Percentiles rank a stretch among this genome's conserved stretches.
Evolutionary conservation across 768 basidiomycete genomes (phyloP).

Genomic region (Phylloporus sp.): DNA sequence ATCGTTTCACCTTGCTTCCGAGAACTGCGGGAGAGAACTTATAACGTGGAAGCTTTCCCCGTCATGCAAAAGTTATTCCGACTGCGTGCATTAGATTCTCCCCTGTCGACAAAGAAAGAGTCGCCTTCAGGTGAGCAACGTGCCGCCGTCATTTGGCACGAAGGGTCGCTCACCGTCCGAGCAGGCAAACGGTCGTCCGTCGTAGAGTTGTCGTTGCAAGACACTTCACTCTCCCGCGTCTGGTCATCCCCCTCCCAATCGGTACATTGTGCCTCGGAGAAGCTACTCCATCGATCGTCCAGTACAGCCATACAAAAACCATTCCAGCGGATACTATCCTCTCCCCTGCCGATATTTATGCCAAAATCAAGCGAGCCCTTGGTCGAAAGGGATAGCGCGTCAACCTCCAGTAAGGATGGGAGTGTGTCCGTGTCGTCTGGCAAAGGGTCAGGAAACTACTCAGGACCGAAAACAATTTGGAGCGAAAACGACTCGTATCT

Average conservation of each 20-base stretch:
- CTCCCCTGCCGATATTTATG: background rate
- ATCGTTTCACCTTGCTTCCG: background rate
- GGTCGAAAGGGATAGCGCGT: background rate
- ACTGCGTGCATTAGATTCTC: background rate
- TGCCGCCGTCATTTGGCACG: background rate
- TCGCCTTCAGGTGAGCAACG: conserved; percentile 6
- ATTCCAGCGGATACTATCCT: background rate
- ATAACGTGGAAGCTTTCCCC: background rate
- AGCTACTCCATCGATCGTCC: background rate
- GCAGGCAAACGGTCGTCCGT: background rate
- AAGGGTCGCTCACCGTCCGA: background rate
- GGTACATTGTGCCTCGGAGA: background rate
- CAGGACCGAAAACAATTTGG: conserved; percentile 7
- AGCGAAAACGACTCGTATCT: conserved; percentile 17
- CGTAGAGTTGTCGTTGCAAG: background rate
- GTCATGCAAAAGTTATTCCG: background rate
- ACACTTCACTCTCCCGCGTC: background rate
- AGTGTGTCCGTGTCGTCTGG: background rate
- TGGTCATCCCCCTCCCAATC: background rate
- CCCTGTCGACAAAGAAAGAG: background rate
- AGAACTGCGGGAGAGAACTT: background rate
- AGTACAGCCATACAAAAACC: background rate
- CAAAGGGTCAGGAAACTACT: background rate
- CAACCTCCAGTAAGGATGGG: background rate
- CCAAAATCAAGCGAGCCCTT: background rate